Conservation (phyloP, 805 yeast species). For the Wickerhamomyces chambardii region DNA sequence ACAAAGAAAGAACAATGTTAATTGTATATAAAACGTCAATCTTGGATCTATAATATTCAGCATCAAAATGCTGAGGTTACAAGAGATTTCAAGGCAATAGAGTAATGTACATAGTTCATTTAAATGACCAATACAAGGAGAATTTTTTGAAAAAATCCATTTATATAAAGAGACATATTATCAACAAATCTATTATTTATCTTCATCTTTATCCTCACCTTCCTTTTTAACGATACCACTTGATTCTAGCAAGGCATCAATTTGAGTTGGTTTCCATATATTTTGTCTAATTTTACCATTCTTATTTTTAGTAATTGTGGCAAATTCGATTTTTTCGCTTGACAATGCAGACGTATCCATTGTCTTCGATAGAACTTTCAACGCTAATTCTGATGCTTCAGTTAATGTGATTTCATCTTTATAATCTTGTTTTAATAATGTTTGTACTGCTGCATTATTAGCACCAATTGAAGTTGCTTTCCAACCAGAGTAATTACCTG, state of each 20-base stretch:
- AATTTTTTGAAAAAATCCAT: no score
- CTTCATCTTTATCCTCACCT: slow-evolving; percentile 30
- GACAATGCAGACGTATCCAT: slow-evolving; percentile 83
- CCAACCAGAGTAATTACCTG: slow-evolving; percentile 98
- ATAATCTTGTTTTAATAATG: slow-evolving; percentile 90
- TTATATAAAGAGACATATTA: no score
- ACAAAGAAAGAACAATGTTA: no score
- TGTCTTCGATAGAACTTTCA: slow-evolving; percentile 88
- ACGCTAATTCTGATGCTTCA: slow-evolving; percentile 81
- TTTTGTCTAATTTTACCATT: slow-evolving; percentile 50
- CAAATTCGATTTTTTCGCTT: slow-evolving; percentile 87
- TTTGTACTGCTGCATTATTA: slow-evolving; percentile 93
- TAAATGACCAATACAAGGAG: no score
- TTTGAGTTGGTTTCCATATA: slow-evolving; percentile 75
- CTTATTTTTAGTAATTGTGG: slow-evolving; percentile 53
- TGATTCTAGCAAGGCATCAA: slow-evolving; percentile 63
- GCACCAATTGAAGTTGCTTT: slow-evolving; percentile 97
- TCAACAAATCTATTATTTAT: no score
- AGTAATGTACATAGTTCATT: no score
- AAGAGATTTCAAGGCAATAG: no score
- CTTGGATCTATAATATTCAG: no score
- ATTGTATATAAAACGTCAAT: no score
- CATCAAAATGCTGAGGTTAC: no score
- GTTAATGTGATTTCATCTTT: slow-evolving; percentile 66
- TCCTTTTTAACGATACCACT: slow-evolving; percentile 59